Evolutionary conservation across 1,139 yeast species (phyloP), one percentile per base, ranked within the genome.

Genomic region (Sugiyamaella pinicola): DNA sequence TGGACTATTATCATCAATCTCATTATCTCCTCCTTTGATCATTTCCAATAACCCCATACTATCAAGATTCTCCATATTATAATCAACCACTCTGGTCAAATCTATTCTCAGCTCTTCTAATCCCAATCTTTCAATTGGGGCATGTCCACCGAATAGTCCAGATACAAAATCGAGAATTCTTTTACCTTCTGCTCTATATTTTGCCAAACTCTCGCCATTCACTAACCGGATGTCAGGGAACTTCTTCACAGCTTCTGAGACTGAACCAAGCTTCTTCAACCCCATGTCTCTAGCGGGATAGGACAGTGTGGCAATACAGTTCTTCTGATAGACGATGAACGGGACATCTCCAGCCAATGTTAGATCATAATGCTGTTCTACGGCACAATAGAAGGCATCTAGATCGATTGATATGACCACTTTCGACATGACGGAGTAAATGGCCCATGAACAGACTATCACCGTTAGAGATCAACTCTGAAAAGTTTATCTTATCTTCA

Each of bases 331-430:
- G 10, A 71, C 73, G 6, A 68, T 64, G 49, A 71, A 71, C 24
- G 74, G 71, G 45, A 54, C 55, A 34, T 54, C 67, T 5, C 52
- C 53, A 19, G 47, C 39, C 15, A 71, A 56, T 1, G 61, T 45
- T 3, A 72, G 70, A 47, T 71, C 64, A 18, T 51, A 54, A 26
- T 56, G 62, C 53, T 69, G 65, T 54, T 71, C 74, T 1, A 70
- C 74, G 4, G 64, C 72, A 49, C 73, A 69, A 55, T 70, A 70
- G 49, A 69, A 70, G 3, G 74, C 74, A 46, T 70, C 72, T 51
- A 70, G 56, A 49, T 70, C 74, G 12, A 70, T 48, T 8, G 70
- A 64, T 2, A 68, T 43, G 29, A 62, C 55, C 51, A 64, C 54
- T 18, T 37, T 46, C 7, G 49, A 46, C 49, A 46, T 46, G n/a